Percentiles rank a stretch among this genome's conserved stretches.
Evolutionary conservation across 768 basidiomycete species (phyloP).

Genomic region (Rhodotorula graminis): DNA sequence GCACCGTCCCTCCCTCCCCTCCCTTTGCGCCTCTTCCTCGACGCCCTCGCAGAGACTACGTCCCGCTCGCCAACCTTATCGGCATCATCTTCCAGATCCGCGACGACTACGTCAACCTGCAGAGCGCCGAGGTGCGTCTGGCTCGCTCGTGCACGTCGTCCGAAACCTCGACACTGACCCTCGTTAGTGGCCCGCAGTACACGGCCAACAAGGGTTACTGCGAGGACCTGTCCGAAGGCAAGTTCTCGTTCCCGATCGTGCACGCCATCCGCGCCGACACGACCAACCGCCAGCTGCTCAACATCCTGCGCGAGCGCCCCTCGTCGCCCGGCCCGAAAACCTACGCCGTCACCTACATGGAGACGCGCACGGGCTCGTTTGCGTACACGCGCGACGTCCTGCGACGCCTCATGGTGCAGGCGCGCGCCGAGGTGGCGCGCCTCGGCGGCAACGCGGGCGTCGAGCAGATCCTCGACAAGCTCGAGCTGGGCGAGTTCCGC

Average conservation of each 20-base stretch:
- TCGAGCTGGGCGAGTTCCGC: slow-evolving; percentile 20
- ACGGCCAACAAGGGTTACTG: slow-evolving; percentile 67
- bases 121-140: slow-evolving; percentile 70
- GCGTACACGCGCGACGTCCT: slow-evolving; percentile 76
- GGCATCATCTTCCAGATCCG: slow-evolving; percentile 93
- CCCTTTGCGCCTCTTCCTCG: not conserved
- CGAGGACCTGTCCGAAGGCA: slow-evolving; percentile 92
- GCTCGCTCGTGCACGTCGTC: no score
- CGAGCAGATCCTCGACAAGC: slow-evolving; percentile 35
- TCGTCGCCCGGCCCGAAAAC: slow-evolving; percentile 71
- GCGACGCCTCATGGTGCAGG: slow-evolving; percentile 61
- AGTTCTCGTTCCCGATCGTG: slow-evolving; percentile 93
- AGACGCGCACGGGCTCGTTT: slow-evolving; percentile 71
- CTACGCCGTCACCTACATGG: slow-evolving; percentile 74
- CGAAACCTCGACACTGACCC: no score
- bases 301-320: slow-evolving; percentile 84
- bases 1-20: no score
- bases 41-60: slow-evolving; percentile 56
- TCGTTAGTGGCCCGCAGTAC: slow-evolving; percentile 65
- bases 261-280: slow-evolving; percentile 77
- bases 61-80: slow-evolving; percentile 86
- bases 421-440: slow-evolving; percentile 61
- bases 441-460: slow-evolving; percentile 65
- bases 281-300: slow-evolving; percentile 73
- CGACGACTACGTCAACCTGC: slow-evolving; percentile 95